These are phyloP conservation scores for Ambrosia trifida DNA, from an alignment of 129 eudicot species.

Conservation along the genomic window DNA sequence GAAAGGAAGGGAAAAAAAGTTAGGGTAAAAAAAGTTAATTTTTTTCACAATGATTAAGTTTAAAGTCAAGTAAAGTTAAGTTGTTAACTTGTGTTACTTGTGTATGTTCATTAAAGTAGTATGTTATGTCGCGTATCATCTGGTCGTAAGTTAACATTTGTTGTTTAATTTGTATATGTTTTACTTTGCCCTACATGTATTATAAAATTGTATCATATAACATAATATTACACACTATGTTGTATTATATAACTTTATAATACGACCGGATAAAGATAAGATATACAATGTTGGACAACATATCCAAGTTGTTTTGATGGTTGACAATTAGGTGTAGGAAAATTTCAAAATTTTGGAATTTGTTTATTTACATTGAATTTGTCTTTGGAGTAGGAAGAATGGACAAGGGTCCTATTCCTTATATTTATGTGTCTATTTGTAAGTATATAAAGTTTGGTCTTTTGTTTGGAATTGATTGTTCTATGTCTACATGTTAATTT, in stretches of 20 bases:
- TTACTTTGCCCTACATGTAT: neutral
- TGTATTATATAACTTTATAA: neutral
- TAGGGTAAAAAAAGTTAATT: constrained; percentile 1
- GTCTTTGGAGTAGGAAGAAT: constrained; percentile 27
- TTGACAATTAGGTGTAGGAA: constrained; percentile 1
- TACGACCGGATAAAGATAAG: neutral
- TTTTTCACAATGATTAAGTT: neutral
- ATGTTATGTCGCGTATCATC: no score
- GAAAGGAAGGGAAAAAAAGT: constrained; percentile 6
- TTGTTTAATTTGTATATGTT: neutral
- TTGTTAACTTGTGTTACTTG: constrained; percentile 18
- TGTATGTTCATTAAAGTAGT: constrained; percentile 13
- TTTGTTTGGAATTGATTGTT: constrained; percentile 10
- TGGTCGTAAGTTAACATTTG: no score
- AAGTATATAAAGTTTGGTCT: constrained; percentile 34
- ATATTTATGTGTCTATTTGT: constrained; percentile 24
- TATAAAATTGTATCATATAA: neutral
- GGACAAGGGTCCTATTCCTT: constrained; percentile 19
- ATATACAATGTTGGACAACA: neutral
- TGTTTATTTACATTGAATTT: neutral
- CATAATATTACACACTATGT: neutral
- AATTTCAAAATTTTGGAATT: neutral
- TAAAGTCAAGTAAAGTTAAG: neutral
- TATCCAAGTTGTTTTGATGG: neutral
- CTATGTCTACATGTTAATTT: neutral